These are phyloP conservation scores for Ophiostoma sp. DNA, from an alignment of 2,329 filamentous ascomycete genomes.

Conservation along the genomic window DNA sequence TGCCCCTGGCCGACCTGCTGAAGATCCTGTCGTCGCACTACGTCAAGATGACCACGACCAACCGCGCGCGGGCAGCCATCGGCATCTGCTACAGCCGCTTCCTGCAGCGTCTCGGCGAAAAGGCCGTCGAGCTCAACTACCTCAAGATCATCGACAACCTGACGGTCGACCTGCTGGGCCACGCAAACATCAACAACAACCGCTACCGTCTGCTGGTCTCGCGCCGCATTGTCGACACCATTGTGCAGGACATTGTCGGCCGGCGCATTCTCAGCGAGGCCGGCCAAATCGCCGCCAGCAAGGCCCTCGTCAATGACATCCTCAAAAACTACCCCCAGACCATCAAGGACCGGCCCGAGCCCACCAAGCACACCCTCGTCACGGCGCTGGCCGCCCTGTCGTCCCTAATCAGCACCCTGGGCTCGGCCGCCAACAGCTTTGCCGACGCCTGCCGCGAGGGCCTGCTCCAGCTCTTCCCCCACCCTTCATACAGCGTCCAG, in stretches of 20 bases:
- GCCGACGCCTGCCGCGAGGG: conserved; percentile 82
- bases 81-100: conserved; percentile 82
- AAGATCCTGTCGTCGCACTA: conserved; percentile 77
- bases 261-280: conserved; percentile 79
- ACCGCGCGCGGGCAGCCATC: conserved; percentile 74
- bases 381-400: conserved; percentile 73
- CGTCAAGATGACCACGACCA: conserved; percentile 69
- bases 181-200: conserved; percentile 70
- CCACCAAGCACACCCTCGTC: conserved; percentile 78
- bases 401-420: conserved; percentile 71
- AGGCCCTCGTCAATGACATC: conserved; percentile 75
- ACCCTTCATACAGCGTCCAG: conserved; percentile 94
- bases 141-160: conserved; percentile 74
- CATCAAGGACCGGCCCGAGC: conserved; percentile 79
- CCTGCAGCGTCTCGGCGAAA: conserved; percentile 71
- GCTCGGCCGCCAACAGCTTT: conserved; percentile 72
- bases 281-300: conserved; percentile 77
- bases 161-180: conserved; percentile 72
- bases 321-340: conserved; percentile 93
- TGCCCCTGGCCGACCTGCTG: conserved; percentile 73
- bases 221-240: conserved; percentile 74
- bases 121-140: conserved; percentile 78
- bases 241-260: conserved; percentile 79
- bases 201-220: conserved; percentile 82
- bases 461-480: conserved; percentile 81